These are phyloP conservation scores for Starmera caribaea DNA, from an alignment of 805 yeast species.

Conservation along the genomic window DNA sequence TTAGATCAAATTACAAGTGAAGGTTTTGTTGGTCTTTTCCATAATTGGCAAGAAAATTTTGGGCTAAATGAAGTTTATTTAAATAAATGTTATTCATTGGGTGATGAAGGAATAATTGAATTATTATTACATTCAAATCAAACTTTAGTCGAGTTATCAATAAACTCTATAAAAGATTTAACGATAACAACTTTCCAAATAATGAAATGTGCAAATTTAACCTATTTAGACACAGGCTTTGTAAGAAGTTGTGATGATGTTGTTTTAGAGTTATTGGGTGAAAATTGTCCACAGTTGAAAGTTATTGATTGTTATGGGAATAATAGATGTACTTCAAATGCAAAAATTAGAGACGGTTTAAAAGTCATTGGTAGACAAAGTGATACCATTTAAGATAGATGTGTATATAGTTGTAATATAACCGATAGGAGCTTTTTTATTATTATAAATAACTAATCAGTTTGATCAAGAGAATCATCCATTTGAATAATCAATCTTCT, in stretches of 20 bases:
- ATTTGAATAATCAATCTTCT: constrained; percentile 10
- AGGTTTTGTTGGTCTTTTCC: constrained; percentile 52
- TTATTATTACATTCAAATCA: constrained; percentile 51
- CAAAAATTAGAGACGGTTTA: constrained; percentile 42
- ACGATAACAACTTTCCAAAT: constrained; percentile 40
- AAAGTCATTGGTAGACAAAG: constrained; percentile 69
- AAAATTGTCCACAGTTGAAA: constrained; percentile 50
- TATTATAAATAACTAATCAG: no score
- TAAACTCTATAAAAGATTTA: constrained; percentile 64
- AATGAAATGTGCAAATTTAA: constrained; percentile 47
- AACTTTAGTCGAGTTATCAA: constrained; percentile 57
- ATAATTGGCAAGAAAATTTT: constrained; percentile 40
- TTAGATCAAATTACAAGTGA: constrained; percentile 63
- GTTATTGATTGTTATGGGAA: constrained; percentile 77
- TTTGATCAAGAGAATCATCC: neutral
- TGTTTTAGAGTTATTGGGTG: constrained; percentile 45
- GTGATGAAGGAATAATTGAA: constrained; percentile 52
- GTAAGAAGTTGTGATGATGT: constrained; percentile 68
- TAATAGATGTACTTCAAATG: constrained; percentile 52
- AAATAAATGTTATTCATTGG: constrained; percentile 55
- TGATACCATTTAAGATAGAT: constrained; percentile 34
- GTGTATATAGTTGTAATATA: no score
- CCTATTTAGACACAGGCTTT: constrained; percentile 70
- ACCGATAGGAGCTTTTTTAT: no score
- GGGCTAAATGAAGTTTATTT: constrained; percentile 56